phyloP scores from a whole-genome alignment of 345 rosid genomes.

The Lepidium sativum region DNA sequence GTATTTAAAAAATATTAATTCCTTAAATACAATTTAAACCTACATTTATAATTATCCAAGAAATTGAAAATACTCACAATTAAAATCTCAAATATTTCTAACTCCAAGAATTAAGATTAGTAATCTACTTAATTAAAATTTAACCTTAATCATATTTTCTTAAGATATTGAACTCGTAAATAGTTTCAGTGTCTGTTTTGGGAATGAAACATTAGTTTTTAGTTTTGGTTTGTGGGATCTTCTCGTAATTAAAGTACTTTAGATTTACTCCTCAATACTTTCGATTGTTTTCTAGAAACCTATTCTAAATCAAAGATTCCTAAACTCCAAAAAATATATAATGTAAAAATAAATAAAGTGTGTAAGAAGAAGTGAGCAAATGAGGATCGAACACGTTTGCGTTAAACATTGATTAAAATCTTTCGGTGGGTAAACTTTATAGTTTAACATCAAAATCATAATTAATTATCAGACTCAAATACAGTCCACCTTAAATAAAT shows the following conservation, averaged over 20 bases:
- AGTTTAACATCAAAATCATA: constrained; percentile 11
- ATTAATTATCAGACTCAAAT: not conserved
- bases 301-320: not conserved
- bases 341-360: not conserved
- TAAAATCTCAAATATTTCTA: no score
- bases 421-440: not conserved
- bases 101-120: not conserved
- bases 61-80: no score
- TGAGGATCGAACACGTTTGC: not conserved
- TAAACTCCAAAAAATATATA: not conserved
- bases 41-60: no score
- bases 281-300: not conserved
- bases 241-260: no score
- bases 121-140: no score
- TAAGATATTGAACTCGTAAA: no score
- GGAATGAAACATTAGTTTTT: no score
- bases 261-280: not conserved
- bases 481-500: not conserved
- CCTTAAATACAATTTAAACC: no score
- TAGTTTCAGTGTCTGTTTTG: no score
- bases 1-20: no score
- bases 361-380: not conserved
- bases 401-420: not conserved
- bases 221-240: no score
- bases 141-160: no score